A percentile compares a stretch with the other conserved stretches of the same genome.
phyloP scores from a whole-genome alignment of 225 moss, liverwort and hornwort genomes.

The Pseudisothecium myosuroides region DNA sequence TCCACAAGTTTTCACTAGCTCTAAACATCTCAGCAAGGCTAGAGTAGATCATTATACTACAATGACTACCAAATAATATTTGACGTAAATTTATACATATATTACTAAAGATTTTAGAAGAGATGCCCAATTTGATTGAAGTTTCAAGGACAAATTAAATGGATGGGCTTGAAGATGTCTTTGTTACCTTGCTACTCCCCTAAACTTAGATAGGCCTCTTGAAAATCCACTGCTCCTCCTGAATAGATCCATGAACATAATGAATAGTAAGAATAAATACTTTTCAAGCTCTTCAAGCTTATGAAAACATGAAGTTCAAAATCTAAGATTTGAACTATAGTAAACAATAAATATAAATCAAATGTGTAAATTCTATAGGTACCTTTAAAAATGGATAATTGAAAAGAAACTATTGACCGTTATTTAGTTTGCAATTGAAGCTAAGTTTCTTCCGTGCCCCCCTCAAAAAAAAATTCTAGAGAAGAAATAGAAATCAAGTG shows the following conservation, averaged over 20 bases:
- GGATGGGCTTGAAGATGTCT: neutral
- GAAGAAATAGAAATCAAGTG: neutral
- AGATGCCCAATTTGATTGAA: neutral
- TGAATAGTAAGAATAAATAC: neutral
- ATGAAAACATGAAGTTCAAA: neutral
- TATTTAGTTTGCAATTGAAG: neutral
- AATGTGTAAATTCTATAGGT: neutral
- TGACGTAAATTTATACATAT: neutral
- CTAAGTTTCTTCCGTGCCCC: neutral
- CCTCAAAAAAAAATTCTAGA: too few species aligned
- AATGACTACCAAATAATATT: neutral
- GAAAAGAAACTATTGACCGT: neutral
- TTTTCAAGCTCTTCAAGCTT: neutral
- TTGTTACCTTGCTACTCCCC: constrained; percentile 27
- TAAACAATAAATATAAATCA: neutral
- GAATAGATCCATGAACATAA: neutral
- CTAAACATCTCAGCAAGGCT: neutral
- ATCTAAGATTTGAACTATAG: too few species aligned
- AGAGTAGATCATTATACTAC: neutral
- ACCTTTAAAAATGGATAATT: too few species aligned
- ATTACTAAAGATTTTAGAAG: neutral
- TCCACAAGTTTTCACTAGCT: neutral
- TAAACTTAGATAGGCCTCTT: constrained; percentile 23
- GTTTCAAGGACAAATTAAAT: neutral
- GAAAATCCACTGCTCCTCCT: constrained; percentile 33